phyloP scores from a whole-genome alignment of 2,329 filamentous ascomycete species.

The Scedosporium dehoogii region DNA sequence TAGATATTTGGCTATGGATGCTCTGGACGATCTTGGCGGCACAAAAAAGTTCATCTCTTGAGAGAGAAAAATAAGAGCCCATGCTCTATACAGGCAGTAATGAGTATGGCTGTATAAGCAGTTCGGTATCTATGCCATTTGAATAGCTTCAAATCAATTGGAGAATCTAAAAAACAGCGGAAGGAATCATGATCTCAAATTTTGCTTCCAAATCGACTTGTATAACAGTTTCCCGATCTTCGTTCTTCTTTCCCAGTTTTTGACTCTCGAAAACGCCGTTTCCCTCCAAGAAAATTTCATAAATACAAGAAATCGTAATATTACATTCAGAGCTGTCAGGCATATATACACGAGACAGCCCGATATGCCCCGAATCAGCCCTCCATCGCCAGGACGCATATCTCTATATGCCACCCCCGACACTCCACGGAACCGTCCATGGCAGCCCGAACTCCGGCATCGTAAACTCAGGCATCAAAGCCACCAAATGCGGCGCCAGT shows the following conservation, averaged over 20 bases:
- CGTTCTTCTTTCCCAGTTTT: not conserved
- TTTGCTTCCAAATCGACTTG: no score
- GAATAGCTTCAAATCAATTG: not conserved
- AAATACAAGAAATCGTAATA: not conserved
- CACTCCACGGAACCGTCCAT: not conserved
- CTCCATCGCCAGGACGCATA: not conserved
- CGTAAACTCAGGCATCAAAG: not conserved
- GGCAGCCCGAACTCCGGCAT: not conserved
- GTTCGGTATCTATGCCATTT: not conserved
- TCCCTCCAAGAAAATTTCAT: not conserved
- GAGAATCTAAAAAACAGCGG: no score
- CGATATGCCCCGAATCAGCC: not conserved
- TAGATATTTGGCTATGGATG: slow-evolving; percentile 81
- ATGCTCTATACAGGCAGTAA: not conserved
- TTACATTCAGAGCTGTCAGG: not conserved
- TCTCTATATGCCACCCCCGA: not conserved
- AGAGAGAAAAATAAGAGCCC: slow-evolving; percentile 6
- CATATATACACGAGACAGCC: not conserved
- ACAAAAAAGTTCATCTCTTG: slow-evolving; percentile 60
- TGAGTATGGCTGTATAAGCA: not conserved
- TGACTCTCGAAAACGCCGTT: not conserved
- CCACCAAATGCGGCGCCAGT: not conserved
- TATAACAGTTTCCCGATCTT: not conserved
- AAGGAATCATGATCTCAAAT: no score
- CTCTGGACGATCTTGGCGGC: slow-evolving; percentile 68